These are phyloP conservation scores for Nothopassalora personata DNA, from an alignment of 2,329 filamentous ascomycete genomes.

Conservation along the genomic window DNA sequence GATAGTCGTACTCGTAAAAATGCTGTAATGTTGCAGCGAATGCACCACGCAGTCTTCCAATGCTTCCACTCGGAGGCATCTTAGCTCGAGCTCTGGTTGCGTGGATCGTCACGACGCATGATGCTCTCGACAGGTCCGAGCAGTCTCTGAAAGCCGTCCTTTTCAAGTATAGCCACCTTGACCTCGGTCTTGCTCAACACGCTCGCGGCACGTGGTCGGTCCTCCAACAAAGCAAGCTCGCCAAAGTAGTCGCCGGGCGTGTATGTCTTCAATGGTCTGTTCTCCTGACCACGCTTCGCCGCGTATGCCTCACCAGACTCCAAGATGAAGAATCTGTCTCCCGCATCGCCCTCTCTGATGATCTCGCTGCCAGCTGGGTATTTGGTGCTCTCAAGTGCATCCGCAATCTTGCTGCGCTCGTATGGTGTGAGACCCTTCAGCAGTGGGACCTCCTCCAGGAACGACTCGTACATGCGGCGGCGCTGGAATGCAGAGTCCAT, in stretches of 20 bases:
- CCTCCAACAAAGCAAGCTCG: conserved; percentile 87
- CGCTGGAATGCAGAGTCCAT: conserved; percentile 98
- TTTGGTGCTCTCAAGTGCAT: conserved; percentile 87
- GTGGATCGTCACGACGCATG: conserved; percentile 70
- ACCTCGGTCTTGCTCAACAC: conserved; percentile 79
- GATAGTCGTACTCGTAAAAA: background rate
- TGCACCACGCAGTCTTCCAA: conserved; percentile 10
- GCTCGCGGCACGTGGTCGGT: conserved; percentile 86
- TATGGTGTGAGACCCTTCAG: conserved; percentile 79
- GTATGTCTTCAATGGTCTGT: conserved; percentile 71
- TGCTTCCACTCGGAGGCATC: conserved; percentile 16
- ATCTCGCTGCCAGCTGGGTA: conserved; percentile 74
- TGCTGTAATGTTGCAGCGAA: background rate
- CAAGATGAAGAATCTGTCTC: conserved; percentile 85
- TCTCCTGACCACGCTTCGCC: conserved; percentile 67
- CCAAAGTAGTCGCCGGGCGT: conserved; percentile 95
- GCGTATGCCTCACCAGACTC: conserved; percentile 84
- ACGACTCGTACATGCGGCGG: conserved; percentile 93
- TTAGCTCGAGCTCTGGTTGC: conserved; percentile 32
- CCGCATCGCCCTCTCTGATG: conserved; percentile 85
- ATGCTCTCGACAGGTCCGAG: conserved; percentile 91
- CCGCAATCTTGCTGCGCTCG: conserved; percentile 94
- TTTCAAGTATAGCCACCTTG: conserved; percentile 87
- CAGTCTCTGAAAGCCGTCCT: conserved; percentile 89
- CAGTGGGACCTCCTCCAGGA: conserved; percentile 88